Base-by-base conservation (phyloP, 2,329 filamentous ascomycete species). In the Colletotrichum abscissum region DNA sequence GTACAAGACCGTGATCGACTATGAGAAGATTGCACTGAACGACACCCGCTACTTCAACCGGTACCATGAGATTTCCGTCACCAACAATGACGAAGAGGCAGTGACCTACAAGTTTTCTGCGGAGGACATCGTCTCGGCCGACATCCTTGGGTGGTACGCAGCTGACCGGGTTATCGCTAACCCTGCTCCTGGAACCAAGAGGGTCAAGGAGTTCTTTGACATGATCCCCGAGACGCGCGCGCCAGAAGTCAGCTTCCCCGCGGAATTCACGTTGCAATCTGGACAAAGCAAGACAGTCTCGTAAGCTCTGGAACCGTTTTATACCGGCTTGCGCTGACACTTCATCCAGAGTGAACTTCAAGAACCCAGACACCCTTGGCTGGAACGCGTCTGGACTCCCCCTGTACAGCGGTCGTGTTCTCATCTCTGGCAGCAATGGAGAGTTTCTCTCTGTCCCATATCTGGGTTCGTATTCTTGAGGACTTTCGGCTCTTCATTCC, bases 1-100 rank as follows among this genome's bases (percentile, higher is more conserved):
- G 52, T 80, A 83, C 33, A 82, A 75, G 4, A 84, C 82, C 3
- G 74, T 78, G 11, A 75, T 87, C 35, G 80, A 80, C 14, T 83
- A 82, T 3, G 79, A 80, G 30, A 83, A 81, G 66, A 81, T 87
- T 28, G 80, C 80, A n/a, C 82, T 87, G 72, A 87, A 87, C 73
- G 85, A 87, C 73, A 86, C 84, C 2, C 79, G 79, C 54, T 76
- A 84, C 73, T 83, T 86, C 74, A 77, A 77, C 28, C 74, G 73
- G 46, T 73, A 76, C 33, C 76, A 77, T 73, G 66, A 76, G 2
- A 63, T 80, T 38, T 73, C 73, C 55, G 79, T 86, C 71, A 82
- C 77, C 59, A 86, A 86, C 76, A 78, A 77, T n/a, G 84, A 79
- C 33, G 74, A 76, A n/a, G 75, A 79, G 35, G 75, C 78, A 9